A percentile compares a stretch with the other conserved stretches of the same genome.
Conservation (phyloP, 306 rosid genomes). For the Ochetophila trinervis region DNA sequence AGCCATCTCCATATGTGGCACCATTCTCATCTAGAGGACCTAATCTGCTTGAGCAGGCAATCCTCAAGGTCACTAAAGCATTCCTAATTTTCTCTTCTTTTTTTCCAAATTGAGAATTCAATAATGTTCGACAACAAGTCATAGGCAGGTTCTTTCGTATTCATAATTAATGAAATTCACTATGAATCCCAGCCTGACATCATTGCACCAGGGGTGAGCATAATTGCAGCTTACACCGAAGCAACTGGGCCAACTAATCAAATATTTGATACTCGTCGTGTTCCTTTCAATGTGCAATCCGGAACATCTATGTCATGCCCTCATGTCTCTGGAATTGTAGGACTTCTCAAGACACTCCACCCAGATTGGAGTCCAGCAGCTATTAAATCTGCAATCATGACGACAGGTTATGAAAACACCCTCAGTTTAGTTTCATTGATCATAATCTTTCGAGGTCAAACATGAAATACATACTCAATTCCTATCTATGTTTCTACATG, state of each 20-base stretch:
- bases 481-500: background rate
- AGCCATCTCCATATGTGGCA: slow-evolving; percentile 58
- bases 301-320: slow-evolving; percentile 75
- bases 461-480: background rate
- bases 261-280: slow-evolving; percentile 27
- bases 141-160: no score
- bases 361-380: slow-evolving; percentile 67
- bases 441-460: background rate
- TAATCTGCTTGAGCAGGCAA: slow-evolving; percentile 26
- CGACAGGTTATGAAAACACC: slow-evolving; percentile 36
- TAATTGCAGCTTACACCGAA: slow-evolving; percentile 40
- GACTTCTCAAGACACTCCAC: slow-evolving; percentile 45
- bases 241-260: slow-evolving; percentile 13
- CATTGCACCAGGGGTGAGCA: slow-evolving; percentile 51
- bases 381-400: slow-evolving; percentile 67
- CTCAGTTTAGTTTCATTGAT: background rate
- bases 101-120: no score
- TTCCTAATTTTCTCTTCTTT: background rate
- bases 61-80: slow-evolving; percentile 52
- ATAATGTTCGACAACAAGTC: no score
- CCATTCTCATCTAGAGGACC: slow-evolving; percentile 82
- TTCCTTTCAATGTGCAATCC: slow-evolving; percentile 23
- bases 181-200: slow-evolving; percentile 50
- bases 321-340: slow-evolving; percentile 52
- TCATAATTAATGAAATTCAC: no score